Evolutionary conservation across 805 yeast species (phyloP).

Genomic region (Yamadazyma ubonensis): DNA sequence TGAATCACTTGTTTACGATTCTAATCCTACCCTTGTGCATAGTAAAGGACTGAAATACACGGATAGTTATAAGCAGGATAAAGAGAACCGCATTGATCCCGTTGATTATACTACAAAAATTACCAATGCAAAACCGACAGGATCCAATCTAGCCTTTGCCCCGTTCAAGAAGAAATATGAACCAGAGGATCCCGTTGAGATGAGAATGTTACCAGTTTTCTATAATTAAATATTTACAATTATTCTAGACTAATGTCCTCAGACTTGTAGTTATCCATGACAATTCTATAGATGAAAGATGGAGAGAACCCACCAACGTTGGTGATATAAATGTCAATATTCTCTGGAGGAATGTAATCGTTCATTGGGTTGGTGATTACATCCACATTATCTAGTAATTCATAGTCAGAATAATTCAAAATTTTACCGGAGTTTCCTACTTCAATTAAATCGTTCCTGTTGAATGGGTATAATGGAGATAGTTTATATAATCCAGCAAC

Average conservation of each 20-base stretch:
- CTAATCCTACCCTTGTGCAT: too few species aligned
- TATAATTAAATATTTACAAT: slow-evolving; percentile 1
- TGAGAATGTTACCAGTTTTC: background rate
- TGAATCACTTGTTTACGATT: too few species aligned
- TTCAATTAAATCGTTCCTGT: slow-evolving; percentile 77
- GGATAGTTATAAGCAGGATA: background rate
- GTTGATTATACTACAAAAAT: too few species aligned
- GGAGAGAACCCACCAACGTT: slow-evolving; percentile 97
- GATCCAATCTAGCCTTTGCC: background rate
- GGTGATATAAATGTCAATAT: slow-evolving; percentile 90
- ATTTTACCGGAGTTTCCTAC: slow-evolving; percentile 94
- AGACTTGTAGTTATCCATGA: slow-evolving; percentile 86
- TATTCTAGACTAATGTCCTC: slow-evolving; percentile 69
- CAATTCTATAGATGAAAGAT: slow-evolving; percentile 90
- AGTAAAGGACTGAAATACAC: too few species aligned
- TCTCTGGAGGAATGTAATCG: slow-evolving; percentile 92
- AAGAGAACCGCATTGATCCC: too few species aligned
- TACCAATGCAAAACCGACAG: too few species aligned
- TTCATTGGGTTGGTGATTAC: slow-evolving; percentile 80
- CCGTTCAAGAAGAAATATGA: too few species aligned
- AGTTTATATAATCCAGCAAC: slow-evolving; percentile 92
- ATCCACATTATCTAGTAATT: slow-evolving; percentile 68
- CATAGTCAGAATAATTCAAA: slow-evolving; percentile 68
- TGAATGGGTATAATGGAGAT: slow-evolving; percentile 90
- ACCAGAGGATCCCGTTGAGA: background rate